Conservation (phyloP, 768 basidiomycete genomes). For the Phaeolepiota aurea region DNA sequence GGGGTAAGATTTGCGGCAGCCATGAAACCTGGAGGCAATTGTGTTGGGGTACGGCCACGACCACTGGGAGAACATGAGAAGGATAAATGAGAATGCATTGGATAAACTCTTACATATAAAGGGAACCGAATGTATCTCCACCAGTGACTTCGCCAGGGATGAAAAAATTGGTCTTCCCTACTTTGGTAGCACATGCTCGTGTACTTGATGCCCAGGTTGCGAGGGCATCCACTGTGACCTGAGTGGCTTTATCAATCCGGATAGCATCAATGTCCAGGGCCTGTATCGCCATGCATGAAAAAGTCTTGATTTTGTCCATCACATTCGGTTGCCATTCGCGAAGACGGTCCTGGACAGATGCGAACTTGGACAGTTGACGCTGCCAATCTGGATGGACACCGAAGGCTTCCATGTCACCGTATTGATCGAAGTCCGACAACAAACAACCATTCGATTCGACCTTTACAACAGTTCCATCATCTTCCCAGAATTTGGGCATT, state of each 20-base stretch:
- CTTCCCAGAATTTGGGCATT: slow-evolving; percentile 74
- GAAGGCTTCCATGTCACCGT: slow-evolving; percentile 95
- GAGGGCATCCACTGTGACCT: slow-evolving; percentile 79
- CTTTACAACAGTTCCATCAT: slow-evolving; percentile 59
- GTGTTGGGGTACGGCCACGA: slow-evolving; percentile 76
- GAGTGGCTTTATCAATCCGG: slow-evolving; percentile 92
- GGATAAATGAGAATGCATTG: slow-evolving; percentile 8
- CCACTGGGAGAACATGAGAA: slow-evolving; percentile 38
- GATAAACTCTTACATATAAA: slow-evolving; percentile 76
- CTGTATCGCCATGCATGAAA: slow-evolving; percentile 81
- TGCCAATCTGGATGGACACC: slow-evolving; percentile 94
- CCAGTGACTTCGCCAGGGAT: slow-evolving; percentile 93
- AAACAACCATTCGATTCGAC: slow-evolving; percentile 65
- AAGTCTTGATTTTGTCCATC: slow-evolving; percentile 66
- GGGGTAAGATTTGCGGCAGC: slow-evolving; percentile 61
- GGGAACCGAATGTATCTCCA: slow-evolving; percentile 81
- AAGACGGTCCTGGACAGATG: slow-evolving; percentile 93
- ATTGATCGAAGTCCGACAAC: slow-evolving; percentile 86
- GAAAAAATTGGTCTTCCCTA: slow-evolving; percentile 83
- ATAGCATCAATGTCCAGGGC: slow-evolving; percentile 91
- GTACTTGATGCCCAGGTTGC: slow-evolving; percentile 69
- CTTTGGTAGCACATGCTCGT: slow-evolving; percentile 58
- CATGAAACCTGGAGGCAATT: slow-evolving; percentile 60
- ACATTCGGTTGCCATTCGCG: slow-evolving; percentile 85
- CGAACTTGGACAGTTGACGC: slow-evolving; percentile 91